Percentiles rank a stretch among this genome's conserved stretches.
Evolutionary conservation across 306 rosid genomes (phyloP).

Genomic region (Bauhinia variegata): DNA sequence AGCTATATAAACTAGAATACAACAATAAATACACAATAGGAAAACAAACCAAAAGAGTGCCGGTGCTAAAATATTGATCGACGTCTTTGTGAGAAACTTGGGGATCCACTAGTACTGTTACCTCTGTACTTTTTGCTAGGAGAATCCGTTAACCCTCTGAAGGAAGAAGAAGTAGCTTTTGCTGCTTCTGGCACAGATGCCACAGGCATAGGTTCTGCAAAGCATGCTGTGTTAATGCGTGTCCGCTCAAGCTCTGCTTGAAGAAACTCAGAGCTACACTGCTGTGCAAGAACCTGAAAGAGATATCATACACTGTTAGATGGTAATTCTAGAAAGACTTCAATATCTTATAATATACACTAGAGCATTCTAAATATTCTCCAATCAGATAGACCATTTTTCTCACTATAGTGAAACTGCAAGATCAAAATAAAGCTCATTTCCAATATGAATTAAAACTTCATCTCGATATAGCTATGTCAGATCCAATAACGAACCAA

Average conservation of each 20-base stretch:
- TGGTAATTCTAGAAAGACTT: conserved; percentile 6
- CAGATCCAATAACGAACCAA: conserved; percentile 9
- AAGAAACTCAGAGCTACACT: conserved; percentile 83
- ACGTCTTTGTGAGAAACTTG: conserved; percentile 69
- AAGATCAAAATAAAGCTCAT: conserved; percentile 13
- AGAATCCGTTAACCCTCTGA: conserved; percentile 67
- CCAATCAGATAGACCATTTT: neutral
- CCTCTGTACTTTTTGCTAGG: conserved; percentile 62
- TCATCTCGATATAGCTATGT: conserved; percentile 10
- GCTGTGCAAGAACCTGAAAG: conserved; percentile 88
- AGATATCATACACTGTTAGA: conserved; percentile 36
- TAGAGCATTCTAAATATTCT: conserved; percentile 7
- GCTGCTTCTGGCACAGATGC: conserved; percentile 76
- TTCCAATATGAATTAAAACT: conserved; percentile 8
- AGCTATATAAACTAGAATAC: conserved; percentile 38
- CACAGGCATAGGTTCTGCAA: conserved; percentile 74
- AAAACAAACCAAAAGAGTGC: conserved; percentile 45
- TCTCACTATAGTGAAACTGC: neutral
- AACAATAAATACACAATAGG: conserved; percentile 40
- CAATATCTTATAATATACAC: neutral
- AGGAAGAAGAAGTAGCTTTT: conserved; percentile 70
- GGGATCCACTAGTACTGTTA: conserved; percentile 58
- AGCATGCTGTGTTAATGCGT: conserved; percentile 94
- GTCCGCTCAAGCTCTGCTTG: conserved; percentile 92
- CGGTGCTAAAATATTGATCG: conserved; percentile 45